A percentile compares a stretch with the other conserved stretches of the same genome.
phyloP scores from a whole-genome alignment of 1,284 basidiomycete species.

The Trichosporon asahii region DNA sequence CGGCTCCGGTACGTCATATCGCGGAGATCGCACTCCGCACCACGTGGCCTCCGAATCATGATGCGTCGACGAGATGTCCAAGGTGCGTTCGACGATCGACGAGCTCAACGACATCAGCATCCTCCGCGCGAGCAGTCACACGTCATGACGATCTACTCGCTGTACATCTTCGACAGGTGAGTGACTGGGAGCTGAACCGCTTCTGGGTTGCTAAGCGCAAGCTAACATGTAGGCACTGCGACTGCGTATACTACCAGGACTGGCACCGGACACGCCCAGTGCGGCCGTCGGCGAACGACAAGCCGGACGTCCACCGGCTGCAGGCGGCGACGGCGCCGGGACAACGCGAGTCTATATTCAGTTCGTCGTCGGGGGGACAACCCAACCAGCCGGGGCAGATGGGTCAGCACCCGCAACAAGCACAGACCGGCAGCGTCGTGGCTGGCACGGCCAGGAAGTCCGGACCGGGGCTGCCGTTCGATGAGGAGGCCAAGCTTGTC shows the following conservation, averaged over 20 bases:
- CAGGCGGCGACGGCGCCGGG: slow-evolving; percentile 47
- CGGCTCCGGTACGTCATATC: slow-evolving; percentile 14
- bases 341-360: slow-evolving; percentile 37
- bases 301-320: slow-evolving; percentile 66
- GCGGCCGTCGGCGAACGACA: slow-evolving; percentile 65
- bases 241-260: slow-evolving; percentile 88
- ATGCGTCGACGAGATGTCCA: slow-evolving; percentile 10
- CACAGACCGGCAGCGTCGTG: slow-evolving; percentile 4
- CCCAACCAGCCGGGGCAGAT: not conserved
- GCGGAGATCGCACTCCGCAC: not conserved
- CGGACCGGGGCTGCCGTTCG: slow-evolving; percentile 66
- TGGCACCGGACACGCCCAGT: slow-evolving; percentile 78
- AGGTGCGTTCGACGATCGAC: not conserved
- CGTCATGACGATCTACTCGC: slow-evolving; percentile 74
- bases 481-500: slow-evolving; percentile 96
- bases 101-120: not conserved
- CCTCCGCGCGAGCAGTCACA: not conserved
- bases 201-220: not conserved
- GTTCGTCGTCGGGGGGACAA: slow-evolving; percentile 10
- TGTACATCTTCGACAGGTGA: slow-evolving; percentile 85
- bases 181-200: not conserved
- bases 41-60: not conserved
- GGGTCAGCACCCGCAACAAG: not conserved
- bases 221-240: slow-evolving; percentile 67
- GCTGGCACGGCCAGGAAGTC: slow-evolving; percentile 11